phyloP scores from a whole-genome alignment of 768 basidiomycete genomes.

The Kondoa malvinella region DNA sequence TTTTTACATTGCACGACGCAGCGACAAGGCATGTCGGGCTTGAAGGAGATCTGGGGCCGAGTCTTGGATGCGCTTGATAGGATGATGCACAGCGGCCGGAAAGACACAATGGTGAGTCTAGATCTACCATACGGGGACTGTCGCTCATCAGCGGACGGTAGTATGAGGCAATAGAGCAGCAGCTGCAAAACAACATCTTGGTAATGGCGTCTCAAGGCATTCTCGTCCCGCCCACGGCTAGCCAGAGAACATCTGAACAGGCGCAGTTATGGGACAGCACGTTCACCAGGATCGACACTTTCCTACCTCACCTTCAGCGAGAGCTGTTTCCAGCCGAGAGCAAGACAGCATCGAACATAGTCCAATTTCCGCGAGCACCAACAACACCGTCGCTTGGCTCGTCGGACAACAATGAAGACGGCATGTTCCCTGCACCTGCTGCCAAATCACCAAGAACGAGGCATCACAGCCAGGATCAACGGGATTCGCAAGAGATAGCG shows the following conservation, averaged over 20 bases:
- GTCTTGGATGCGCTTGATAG: conserved; percentile 76
- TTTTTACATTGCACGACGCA: conserved; percentile 51
- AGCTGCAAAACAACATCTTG: conserved; percentile 84
- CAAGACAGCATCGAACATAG: background rate
- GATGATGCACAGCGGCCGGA: conserved; percentile 66
- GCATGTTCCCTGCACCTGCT: too few species aligned
- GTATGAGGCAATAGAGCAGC: conserved; percentile 92
- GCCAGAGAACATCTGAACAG: conserved; percentile 43
- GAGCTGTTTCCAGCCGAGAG: conserved; percentile 40
- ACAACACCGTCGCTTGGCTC: background rate
- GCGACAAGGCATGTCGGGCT: conserved; percentile 32
- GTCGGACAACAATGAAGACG: background rate
- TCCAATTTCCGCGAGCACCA: background rate
- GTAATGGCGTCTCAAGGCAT: conserved; percentile 85
- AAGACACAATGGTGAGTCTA: conserved; percentile 63
- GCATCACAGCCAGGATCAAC: too few species aligned
- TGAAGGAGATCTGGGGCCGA: conserved; percentile 53
- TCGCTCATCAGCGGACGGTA: conserved; percentile 31
- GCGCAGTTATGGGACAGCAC: conserved; percentile 58
- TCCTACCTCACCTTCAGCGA: conserved; percentile 73
- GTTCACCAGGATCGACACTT: conserved; percentile 68
- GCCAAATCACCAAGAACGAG: too few species aligned
- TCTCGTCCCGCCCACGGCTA: conserved; percentile 45
- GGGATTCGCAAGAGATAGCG: too few species aligned
- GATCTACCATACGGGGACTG: background rate